Base-by-base conservation (phyloP, 305 asterid species). In the Fraxinus greggii region DNA sequence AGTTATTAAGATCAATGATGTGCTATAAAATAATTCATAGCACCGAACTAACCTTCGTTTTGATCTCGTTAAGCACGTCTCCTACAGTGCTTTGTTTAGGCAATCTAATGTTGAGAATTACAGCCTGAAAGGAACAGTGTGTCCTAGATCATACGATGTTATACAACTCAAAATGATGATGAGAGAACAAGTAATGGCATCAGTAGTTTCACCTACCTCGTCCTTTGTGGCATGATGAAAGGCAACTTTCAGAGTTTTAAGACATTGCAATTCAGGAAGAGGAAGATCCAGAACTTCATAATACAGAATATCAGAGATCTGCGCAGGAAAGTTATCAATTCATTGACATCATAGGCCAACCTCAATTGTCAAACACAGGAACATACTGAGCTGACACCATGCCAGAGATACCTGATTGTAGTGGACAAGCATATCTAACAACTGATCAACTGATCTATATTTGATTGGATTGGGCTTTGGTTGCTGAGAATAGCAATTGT, bases 201-300 rank as follows among this genome's bases (percentile, higher is more conserved):
- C 76, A 32, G 7, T n/a, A 72, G 48, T 72, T 72, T 65, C 82
- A 78, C 84, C 80, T 85, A 93, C 97, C 90, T 91, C 97, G 81
- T 92, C 95, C 87, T 92, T 92, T 36, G 90, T 89, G 36, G 94
- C 91, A 82, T 87, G 90, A 87, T 92, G 90, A 79, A 90, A 93
- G 38, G 92, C 92, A 69, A 93, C 93, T 88, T 93, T 91, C 75
- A 93, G 90, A 17, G 94, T 90, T 88, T 92, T 92, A 77, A 93
- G 90, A 78, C 95, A 85, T 84, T 92, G 97, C 91, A 92, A 83
- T 77, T 92, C 97, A 76, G 97, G 97, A 87, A 92, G 91, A 81
- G 97, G 97, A 70, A 93, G 90, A 85, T 93, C 97, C 87, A 93
- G 86, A 85, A 93, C 92, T 88, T 92, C 95, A 82, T 90, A 92